Percentiles rank a stretch among this genome's conserved stretches.
Evolutionary conservation across 768 basidiomycete genomes (phyloP).

Genomic region (Termitomyces sp.): DNA sequence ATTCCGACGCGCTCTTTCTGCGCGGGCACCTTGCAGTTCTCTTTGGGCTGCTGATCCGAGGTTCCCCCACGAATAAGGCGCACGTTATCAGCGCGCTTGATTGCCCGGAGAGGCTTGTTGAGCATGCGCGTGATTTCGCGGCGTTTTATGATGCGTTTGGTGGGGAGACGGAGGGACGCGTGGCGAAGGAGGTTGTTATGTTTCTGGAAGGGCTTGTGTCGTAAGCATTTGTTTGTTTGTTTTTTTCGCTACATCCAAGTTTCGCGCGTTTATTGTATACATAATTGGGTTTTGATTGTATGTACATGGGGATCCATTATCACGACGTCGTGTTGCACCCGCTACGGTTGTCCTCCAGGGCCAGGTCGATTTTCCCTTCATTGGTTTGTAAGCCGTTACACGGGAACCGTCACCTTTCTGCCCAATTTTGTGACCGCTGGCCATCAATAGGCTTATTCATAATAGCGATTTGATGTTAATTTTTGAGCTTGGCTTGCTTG

Average conservation of each 20-base stretch:
- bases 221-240: not conserved
- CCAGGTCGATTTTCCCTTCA: too few relatives aligned
- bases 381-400: too few relatives aligned
- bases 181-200: constrained; percentile 43
- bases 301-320: too few relatives aligned
- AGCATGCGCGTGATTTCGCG: constrained; percentile 43
- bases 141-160: constrained; percentile 33
- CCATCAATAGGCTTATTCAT: too few relatives aligned
- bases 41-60: constrained; percentile 51
- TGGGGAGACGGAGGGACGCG: constrained; percentile 31
- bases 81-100: constrained; percentile 26
- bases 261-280: not conserved
- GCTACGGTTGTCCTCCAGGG: too few relatives aligned
- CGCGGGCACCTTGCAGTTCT: constrained; percentile 73
- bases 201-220: constrained; percentile 43
- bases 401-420: too few relatives aligned
- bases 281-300: not conserved
- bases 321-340: too few relatives aligned
- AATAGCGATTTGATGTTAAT: too few relatives aligned
- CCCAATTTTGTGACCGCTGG: too few relatives aligned
- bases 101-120: constrained; percentile 25
- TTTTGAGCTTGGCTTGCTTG: too few relatives aligned
- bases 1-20: constrained; percentile 42
- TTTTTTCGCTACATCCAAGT: not conserved
- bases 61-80: constrained; percentile 27